Evolutionary conservation across 1,284 basidiomycete genomes (phyloP).

Genomic region (Ganoderma lingzhi): DNA sequence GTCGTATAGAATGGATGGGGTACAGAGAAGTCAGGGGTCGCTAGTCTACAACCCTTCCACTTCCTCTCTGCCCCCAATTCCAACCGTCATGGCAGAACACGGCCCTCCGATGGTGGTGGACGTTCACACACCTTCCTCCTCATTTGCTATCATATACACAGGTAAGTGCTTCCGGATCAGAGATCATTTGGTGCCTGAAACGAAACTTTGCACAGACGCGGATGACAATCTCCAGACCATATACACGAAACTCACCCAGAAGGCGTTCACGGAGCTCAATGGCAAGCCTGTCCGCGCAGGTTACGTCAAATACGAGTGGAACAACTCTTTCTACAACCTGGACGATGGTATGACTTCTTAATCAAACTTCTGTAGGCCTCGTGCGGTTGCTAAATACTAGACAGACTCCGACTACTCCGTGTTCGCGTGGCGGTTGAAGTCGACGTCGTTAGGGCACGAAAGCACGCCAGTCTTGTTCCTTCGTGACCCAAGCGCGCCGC

Average conservation of each 20-base stretch:
- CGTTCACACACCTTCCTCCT: conserved; percentile 77
- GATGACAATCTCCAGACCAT: conserved; percentile 70
- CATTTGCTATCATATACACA: conserved; percentile 77
- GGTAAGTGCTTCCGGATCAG: conserved; percentile 46
- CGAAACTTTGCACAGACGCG: conserved; percentile 54
- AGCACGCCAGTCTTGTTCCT: conserved; percentile 66
- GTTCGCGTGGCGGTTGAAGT: conserved; percentile 73
- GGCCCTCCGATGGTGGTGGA: conserved; percentile 56
- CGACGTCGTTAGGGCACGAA: conserved; percentile 38
- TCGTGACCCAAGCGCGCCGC: conserved; percentile 63
- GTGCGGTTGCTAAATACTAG: conserved; percentile 2
- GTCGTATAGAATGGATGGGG: conserved; percentile 1
- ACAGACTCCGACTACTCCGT: conserved; percentile 83
- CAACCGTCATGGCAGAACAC: conserved; percentile 25
- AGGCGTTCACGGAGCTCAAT: conserved; percentile 61
- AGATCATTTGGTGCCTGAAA: not conserved
- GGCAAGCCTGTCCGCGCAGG: conserved; percentile 70
- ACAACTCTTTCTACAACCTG: conserved; percentile 77
- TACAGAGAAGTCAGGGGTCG: conserved; percentile 2
- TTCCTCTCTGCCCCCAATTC: not conserved
- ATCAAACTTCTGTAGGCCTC: not conserved
- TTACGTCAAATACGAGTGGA: conserved; percentile 85
- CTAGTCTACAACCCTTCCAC: not conserved
- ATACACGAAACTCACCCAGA: conserved; percentile 74
- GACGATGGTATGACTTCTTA: conserved; percentile 68